Evolutionary conservation across 495 filamentous ascomycete genomes (phyloP).

Genomic region (Cercophora newfieldiana): DNA sequence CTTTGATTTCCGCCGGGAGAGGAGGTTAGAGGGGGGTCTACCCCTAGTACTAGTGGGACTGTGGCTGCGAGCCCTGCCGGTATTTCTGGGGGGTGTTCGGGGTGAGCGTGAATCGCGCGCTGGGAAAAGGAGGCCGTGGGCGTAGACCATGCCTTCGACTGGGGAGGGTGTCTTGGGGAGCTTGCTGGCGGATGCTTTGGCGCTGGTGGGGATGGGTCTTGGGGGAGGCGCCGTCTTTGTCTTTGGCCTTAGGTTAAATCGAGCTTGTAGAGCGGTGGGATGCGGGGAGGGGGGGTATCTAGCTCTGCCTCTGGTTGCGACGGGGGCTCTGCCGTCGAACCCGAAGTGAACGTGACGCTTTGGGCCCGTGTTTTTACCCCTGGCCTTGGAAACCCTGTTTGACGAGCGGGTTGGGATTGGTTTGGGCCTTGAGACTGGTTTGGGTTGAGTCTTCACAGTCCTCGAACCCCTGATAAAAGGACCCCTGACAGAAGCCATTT

Average conservation of each 20-base stretch:
- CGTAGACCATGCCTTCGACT: neutral
- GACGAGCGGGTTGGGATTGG: neutral
- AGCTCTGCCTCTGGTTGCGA: neutral
- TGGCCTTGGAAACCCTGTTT: too few species aligned
- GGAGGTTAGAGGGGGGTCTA: neutral
- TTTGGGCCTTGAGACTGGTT: neutral
- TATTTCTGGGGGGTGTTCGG: neutral
- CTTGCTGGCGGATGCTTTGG: neutral
- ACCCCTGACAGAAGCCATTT: neutral
- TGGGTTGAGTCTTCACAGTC: too few species aligned
- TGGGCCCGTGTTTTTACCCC: neutral
- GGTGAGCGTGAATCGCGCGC: neutral
- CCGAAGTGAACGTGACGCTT: neutral
- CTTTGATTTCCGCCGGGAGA: neutral
- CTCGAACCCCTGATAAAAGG: too few species aligned
- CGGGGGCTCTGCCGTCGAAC: neutral
- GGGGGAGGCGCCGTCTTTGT: too few species aligned
- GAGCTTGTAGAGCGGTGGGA: neutral
- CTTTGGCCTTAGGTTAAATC: too few species aligned
- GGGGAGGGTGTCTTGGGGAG: neutral
- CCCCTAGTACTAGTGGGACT: neutral
- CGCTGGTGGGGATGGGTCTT: too few species aligned
- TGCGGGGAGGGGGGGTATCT: neutral
- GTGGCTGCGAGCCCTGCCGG: neutral
- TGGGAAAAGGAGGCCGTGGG: neutral